phyloP scores from a whole-genome alignment of 192 early-diverging fungal species.

The Backusella westeae region DNA sequence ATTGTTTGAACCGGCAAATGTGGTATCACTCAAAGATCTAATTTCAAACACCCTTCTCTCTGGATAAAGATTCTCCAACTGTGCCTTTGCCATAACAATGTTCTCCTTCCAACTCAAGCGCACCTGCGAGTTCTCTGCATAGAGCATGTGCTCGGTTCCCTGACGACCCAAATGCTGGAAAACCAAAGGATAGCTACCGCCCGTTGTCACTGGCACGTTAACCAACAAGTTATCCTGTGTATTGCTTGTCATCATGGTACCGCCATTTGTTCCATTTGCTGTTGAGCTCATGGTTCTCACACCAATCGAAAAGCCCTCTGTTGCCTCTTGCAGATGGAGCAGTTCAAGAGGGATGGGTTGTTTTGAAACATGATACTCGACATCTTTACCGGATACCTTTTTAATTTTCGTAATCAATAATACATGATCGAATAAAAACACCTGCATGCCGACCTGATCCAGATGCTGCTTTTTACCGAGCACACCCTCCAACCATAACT shows the following conservation, averaged over 20 bases:
- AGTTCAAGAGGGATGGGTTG: conserved; percentile 80
- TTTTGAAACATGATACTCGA: conserved; percentile 60
- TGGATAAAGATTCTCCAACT: conserved; percentile 24
- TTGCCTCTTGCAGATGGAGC: conserved; percentile 49
- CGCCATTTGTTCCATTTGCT: neutral
- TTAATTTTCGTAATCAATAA: conserved; percentile 69
- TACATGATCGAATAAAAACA: conserved; percentile 90
- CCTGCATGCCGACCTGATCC: conserved; percentile 64
- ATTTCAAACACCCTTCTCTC: conserved; percentile 48
- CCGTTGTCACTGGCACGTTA: conserved; percentile 28
- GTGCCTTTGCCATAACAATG: conserved; percentile 63
- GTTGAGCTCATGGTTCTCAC: conserved; percentile 15
- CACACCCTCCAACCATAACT: conserved; percentile 74
- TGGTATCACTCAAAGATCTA: conserved; percentile 48
- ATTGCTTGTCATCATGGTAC: neutral
- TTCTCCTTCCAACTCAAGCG: conserved; percentile 80
- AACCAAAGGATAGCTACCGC: conserved; percentile 59
- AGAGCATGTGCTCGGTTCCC: conserved; percentile 66
- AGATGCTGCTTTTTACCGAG: conserved; percentile 46
- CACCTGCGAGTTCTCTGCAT: conserved; percentile 69
- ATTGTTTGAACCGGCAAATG: conserved; percentile 23
- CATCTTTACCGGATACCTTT: conserved; percentile 45
- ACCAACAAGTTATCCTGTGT: neutral
- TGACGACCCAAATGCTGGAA: conserved; percentile 72
- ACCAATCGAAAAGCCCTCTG: conserved; percentile 18